Percentiles rank a stretch among this genome's conserved stretches.
phyloP scores from a whole-genome alignment of 2,329 filamentous ascomycete genomes.

The Aspergillus spinulosporus region DNA sequence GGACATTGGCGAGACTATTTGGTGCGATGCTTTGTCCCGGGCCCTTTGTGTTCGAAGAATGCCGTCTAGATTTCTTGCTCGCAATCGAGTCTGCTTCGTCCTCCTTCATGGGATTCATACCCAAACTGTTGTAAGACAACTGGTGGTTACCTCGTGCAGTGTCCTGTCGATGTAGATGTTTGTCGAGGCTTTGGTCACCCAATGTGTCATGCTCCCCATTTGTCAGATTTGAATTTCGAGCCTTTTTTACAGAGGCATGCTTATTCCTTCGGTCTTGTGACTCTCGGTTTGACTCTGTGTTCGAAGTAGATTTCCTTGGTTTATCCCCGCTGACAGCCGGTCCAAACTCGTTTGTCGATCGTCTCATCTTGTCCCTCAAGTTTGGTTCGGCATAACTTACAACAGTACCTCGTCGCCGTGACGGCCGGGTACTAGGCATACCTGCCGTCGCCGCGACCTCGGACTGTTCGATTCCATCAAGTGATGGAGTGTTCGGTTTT shows the following conservation, averaged over 20 bases:
- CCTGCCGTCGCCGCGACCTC: conserved; percentile 39
- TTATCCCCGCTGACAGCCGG: conserved; percentile 64
- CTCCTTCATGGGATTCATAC: not conserved
- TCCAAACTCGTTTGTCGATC: conserved; percentile 72
- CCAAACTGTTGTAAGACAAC: not conserved
- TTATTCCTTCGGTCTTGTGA: conserved; percentile 11
- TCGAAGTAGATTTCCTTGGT: conserved; percentile 49
- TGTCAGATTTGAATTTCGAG: conserved; percentile 18
- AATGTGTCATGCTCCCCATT: conserved; percentile 24
- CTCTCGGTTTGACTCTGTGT: conserved; percentile 41
- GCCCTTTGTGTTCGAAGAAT: conserved; percentile 34
- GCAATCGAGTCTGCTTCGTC: conserved; percentile 14
- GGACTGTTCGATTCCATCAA: not conserved
- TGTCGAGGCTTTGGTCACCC: conserved; percentile 13
- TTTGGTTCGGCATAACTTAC: conserved; percentile 84
- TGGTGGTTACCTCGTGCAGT: not conserved
- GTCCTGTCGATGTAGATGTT: not conserved
- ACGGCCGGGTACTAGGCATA: conserved; percentile 59
- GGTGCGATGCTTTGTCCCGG: conserved; percentile 9
- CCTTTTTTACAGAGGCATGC: conserved; percentile 5
- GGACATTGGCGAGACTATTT: conserved; percentile 1
- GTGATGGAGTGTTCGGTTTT: not conserved
- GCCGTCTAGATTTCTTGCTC: conserved; percentile 30
- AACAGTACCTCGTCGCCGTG: conserved; percentile 64
- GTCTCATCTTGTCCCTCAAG: conserved; percentile 77